These are phyloP conservation scores for Croton laevigatus DNA, from an alignment of 441 rosid genomes.

Conservation along the genomic window DNA sequence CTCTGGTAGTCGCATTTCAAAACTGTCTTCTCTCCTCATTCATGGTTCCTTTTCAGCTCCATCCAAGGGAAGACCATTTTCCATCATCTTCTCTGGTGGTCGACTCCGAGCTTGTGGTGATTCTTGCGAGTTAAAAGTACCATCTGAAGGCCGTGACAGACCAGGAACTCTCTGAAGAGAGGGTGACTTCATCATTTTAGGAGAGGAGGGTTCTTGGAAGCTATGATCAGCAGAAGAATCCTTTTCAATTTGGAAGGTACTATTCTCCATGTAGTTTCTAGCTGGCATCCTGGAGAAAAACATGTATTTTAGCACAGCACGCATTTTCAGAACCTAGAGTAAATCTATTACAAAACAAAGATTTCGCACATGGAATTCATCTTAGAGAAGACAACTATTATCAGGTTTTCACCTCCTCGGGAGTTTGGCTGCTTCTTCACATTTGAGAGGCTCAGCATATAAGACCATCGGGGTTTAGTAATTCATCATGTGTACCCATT, in stretches of 20 bases:
- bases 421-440: constrained; percentile 98
- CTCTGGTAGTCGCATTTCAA: constrained; percentile 89
- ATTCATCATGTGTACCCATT: constrained; percentile 98
- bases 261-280: constrained; percentile 58
- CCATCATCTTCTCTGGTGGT: constrained; percentile 68
- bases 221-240: constrained; percentile 85
- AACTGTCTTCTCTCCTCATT: constrained; percentile 89
- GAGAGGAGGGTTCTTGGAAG: constrained; percentile 89
- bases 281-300: constrained; percentile 76
- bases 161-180: constrained; percentile 89
- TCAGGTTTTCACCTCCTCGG: constrained; percentile 78
- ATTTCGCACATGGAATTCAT: neutral
- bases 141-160: constrained; percentile 54
- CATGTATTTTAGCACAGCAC: constrained; percentile 14
- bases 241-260: constrained; percentile 75
- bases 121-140: constrained; percentile 55
- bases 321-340: neutral
- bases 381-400: constrained; percentile 10
- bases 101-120: constrained; percentile 69
- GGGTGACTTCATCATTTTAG: constrained; percentile 81
- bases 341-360: neutral
- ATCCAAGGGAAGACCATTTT: constrained; percentile 63
- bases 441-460: constrained; percentile 92
- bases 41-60: constrained; percentile 69
- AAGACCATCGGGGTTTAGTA: constrained; percentile 72